Evolutionary conservation across 2,329 filamentous ascomycete genomes (phyloP), one percentile per base, ranked within the genome.

Genomic region (Zymoseptoria pseudotritici): DNA sequence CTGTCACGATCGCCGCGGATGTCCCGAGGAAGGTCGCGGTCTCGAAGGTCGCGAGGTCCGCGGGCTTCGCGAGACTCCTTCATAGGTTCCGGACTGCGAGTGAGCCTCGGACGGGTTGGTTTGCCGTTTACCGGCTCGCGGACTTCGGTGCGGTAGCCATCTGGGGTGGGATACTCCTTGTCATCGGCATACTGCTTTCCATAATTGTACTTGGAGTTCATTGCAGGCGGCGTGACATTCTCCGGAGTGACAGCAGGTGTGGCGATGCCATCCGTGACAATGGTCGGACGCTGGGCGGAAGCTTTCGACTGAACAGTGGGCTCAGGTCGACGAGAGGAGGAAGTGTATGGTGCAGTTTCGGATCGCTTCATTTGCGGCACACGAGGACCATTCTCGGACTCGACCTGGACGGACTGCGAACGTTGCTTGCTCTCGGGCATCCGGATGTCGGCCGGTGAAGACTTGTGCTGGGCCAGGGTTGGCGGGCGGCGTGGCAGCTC

Each of bases 261-360:
- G 5, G 69, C 62, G 8, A 68, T 52, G 17, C 66, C 68, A 19
- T 67, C 63, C 3, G 51, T 61, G 20, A 65, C 62, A 21, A 72
- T 70, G 1, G 70, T 69, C 11, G 66, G 61, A 8, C 71, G 66
- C 8, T 67, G 55, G 7, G 54, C 57, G 11, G 70, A 68, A 29
- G 60, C 56, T 52, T 65, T 70, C 26, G 57, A 56, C 2, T 65
- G 64, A 22, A 59, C 54, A 24, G 60, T 53, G 19, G 61, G 63
- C 24, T 67, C 66, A 9, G 54, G 36, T 10, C 62, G 59, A 10
- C 60, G 58, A 21, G 58, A 53, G 20, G 58, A 22, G 19, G 46
- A 56, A 56, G 36, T 31, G 31, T 62, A 60, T 13, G 71, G 77
- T 77, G 77, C 78, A 0, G 76, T 79, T 55, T 79, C 72, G 26